Base-by-base conservation (phyloP, 441 rosid genomes). In the Populus tomentosa region DNA sequence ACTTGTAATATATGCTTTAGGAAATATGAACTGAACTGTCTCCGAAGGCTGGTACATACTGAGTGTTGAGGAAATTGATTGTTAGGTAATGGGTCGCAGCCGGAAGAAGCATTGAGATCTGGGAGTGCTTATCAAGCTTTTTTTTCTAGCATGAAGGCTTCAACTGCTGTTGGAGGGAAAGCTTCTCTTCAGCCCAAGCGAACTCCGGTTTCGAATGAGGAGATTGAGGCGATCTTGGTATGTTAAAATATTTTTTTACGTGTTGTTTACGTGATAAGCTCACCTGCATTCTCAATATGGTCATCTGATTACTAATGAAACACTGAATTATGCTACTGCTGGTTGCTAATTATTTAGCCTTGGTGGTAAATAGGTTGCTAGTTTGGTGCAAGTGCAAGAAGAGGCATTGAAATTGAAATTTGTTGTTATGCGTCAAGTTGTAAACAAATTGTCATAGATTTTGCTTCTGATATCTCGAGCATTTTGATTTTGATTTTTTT, bases 171-270 rank as follows among this genome's bases (percentile, higher is more conserved):
- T 8, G 92, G 93, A 77, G 97, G 98, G 63, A 90, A 91, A 83
- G 98, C 98, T 53, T 91, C 97, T 66, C 82, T 89, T 68, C 97
- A 90, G 88, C 98, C 94, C n/a, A 93, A 89, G 75, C 90, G 98
- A 78, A 88, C 90, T 0, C 91, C 94, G 3, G 75, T 90, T 24
- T 89, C 97, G 10, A 88, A 86, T 70, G 95, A 94, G 65, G 98
- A 94, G 85, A 94, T 90, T 46, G 94, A 91, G 71, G 91, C 97
- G 28, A 90, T 93, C 72, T 79, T 90, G 95, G 98, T 94, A 75
- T 62, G 87, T 83, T 18, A 69, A 71, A 1, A 62, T 5, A 11
- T 42, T 38, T 40, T 18, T 42, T 70, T 53, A 18, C 35, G 18
- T 64, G 53, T 42, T 77, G 28, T 10, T 71, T 1, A 14, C 8